Conservation (phyloP, 2,329 filamentous ascomycete genomes). For the Knufia petricola region DNA sequence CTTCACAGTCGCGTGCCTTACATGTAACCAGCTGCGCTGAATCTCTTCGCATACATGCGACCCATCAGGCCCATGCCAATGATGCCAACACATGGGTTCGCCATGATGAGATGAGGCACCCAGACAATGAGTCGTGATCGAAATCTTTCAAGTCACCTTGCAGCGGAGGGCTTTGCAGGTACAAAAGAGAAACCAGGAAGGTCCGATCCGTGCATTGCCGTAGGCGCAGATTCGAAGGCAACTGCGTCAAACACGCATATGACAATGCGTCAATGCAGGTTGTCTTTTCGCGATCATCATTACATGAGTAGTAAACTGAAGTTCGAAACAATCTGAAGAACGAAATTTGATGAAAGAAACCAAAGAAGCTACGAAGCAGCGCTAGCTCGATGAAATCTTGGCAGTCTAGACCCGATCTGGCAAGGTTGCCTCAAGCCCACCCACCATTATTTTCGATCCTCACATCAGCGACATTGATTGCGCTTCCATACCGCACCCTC, state of each 20-base stretch:
- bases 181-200: not conserved
- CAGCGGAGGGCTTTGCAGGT: not conserved
- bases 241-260: too few relatives aligned
- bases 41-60: slow-evolving; percentile 86
- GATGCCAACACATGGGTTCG: slow-evolving; percentile 72
- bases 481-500: slow-evolving; percentile 5
- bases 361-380: too few relatives aligned
- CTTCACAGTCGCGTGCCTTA: slow-evolving; percentile 37
- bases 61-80: slow-evolving; percentile 99
- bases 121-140: too few relatives aligned
- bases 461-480: not conserved
- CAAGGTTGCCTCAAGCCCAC: not conserved
- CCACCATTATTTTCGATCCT: slow-evolving; percentile 2
- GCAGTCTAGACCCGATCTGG: not conserved
- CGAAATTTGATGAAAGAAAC: too few relatives aligned
- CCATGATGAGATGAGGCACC: slow-evolving; percentile 39
- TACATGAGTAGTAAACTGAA: too few relatives aligned
- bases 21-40: slow-evolving; percentile 94
- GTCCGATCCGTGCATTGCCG: not conserved
- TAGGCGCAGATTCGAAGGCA: too few relatives aligned
- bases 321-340: too few relatives aligned
- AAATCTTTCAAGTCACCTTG: not conserved
- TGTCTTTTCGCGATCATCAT: too few relatives aligned
- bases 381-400: too few relatives aligned
- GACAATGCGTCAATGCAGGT: too few relatives aligned